phyloP scores from a whole-genome alignment of 2,329 filamentous ascomycete genomes.

The Monosporascus sp. region DNA sequence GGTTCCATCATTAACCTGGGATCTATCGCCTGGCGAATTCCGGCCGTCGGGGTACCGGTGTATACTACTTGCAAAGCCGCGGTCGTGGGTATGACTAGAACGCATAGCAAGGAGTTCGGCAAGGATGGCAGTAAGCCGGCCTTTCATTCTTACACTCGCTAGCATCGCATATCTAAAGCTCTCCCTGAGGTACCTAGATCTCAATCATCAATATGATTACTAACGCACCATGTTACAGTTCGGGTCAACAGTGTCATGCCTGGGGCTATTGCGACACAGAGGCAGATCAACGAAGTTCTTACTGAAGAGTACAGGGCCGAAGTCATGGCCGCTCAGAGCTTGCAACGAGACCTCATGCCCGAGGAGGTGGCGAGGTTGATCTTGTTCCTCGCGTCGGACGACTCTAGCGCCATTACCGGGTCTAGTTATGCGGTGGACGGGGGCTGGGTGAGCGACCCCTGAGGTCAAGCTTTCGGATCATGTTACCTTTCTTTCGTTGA shows the following conservation, averaged over 20 bases:
- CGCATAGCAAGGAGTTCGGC: constrained; percentile 33
- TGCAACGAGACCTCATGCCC: constrained; percentile 36
- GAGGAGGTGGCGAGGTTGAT: constrained; percentile 41
- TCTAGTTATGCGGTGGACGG: constrained; percentile 35
- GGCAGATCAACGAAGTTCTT: constrained; percentile 37
- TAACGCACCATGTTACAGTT: constrained; percentile 7
- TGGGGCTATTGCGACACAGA: constrained; percentile 39
- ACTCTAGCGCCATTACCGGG: constrained; percentile 41
- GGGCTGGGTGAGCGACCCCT: constrained; percentile 27
- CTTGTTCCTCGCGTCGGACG: constrained; percentile 40
- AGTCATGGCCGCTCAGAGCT: constrained; percentile 34
- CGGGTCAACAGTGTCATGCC: constrained; percentile 47
- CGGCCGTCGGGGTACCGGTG: constrained; percentile 24
- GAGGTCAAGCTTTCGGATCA: neutral
- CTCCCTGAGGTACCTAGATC: neutral
- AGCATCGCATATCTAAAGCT: neutral
- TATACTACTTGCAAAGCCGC: constrained; percentile 36
- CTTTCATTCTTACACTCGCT: neutral
- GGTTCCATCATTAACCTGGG: constrained; percentile 38
- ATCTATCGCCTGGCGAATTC: constrained; percentile 33
- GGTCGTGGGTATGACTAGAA: constrained; percentile 32
- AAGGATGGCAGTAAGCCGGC: constrained; percentile 12
- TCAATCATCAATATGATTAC: neutral
- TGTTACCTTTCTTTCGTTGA: no score
- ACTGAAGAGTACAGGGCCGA: constrained; percentile 34